Evolutionary conservation across 2,329 filamentous ascomycete species (phyloP).

Genomic region (Cordyceps pruinosa): DNA sequence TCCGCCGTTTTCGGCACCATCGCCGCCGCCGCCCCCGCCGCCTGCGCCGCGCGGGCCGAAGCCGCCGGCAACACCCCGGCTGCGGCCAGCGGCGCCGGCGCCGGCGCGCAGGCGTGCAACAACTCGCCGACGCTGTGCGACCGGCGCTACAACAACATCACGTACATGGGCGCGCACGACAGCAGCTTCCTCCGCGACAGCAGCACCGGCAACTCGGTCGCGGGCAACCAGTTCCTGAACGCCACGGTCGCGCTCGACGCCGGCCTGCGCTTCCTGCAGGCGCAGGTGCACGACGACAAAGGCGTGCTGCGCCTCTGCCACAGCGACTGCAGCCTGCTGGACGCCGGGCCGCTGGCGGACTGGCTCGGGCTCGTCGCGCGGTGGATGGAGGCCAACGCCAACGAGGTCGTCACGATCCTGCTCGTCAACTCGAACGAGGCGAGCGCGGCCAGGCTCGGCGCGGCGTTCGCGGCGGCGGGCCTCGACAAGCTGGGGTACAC

Average conservation of each 20-base stretch:
- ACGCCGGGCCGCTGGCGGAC: constrained; percentile 56
- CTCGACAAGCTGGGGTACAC: constrained; percentile 56
- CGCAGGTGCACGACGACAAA: constrained; percentile 60
- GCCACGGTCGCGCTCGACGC: constrained; percentile 63
- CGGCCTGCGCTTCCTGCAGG: constrained; percentile 64
- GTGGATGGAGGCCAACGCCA: constrained; percentile 64
- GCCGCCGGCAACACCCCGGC: background rate
- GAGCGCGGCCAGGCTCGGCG: constrained; percentile 46
- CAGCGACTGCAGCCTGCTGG: constrained; percentile 57
- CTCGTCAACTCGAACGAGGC: constrained; percentile 63
- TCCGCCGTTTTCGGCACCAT: background rate
- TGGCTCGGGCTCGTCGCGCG: constrained; percentile 59
- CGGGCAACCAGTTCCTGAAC: constrained; percentile 69
- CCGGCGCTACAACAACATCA: constrained; percentile 66
- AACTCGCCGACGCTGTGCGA: constrained; percentile 70
- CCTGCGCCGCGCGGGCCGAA: too few species aligned
- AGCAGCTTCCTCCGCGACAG: constrained; percentile 63
- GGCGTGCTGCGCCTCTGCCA: constrained; percentile 63
- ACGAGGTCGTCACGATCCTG: constrained; percentile 69
- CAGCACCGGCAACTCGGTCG: constrained; percentile 52
- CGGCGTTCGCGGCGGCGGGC: constrained; percentile 49
- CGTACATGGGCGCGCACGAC: constrained; percentile 71
- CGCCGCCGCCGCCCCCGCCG: background rate
- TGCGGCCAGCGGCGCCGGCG: background rate
- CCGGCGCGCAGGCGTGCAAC: constrained; percentile 55